phyloP scores from a whole-genome alignment of 495 filamentous ascomycete species.

The Arthonia radiata region DNA sequence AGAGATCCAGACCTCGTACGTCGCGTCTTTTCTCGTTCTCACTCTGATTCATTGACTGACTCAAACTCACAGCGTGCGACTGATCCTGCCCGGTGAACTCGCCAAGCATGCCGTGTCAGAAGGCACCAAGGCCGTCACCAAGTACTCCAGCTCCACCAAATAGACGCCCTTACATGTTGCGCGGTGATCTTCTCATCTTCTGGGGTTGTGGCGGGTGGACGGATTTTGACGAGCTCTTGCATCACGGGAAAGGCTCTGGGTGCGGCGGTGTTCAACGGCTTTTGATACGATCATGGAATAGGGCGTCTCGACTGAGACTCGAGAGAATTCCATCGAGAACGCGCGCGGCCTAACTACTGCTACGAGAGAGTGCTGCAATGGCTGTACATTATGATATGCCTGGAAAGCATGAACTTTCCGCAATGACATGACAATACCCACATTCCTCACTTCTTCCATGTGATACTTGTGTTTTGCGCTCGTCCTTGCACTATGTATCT shows the following conservation, averaged over 20 bases:
- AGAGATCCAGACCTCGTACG: constrained; percentile 93
- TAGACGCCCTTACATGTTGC: constrained; percentile 18
- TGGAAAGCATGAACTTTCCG: too few species aligned
- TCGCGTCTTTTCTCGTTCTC: constrained; percentile 4
- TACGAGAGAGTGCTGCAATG: too few species aligned
- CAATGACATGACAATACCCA: too few species aligned
- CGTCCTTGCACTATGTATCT: too few species aligned
- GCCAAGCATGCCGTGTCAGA: constrained; percentile 99
- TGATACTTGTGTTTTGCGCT: too few species aligned
- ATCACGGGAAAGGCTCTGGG: constrained; percentile 8
- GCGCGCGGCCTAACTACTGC: too few species aligned
- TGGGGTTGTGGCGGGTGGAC: neutral
- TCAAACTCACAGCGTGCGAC: constrained; percentile 35
- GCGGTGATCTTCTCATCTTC: constrained; percentile 1
- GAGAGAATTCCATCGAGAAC: too few species aligned
- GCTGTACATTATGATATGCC: too few species aligned
- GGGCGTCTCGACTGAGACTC: too few species aligned
- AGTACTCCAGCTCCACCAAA: constrained; percentile 99
- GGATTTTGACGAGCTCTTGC: constrained; percentile 6
- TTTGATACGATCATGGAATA: constrained; percentile 19
- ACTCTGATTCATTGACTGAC: constrained; percentile 3
- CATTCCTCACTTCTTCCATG: too few species aligned
- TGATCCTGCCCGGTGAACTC: constrained; percentile 94
- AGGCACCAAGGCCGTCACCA: constrained; percentile 99
- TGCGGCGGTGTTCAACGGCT: constrained; percentile 12